These are phyloP conservation scores for Gracilariopsis chorda DNA, from an alignment of 23 red algal genomes.

Conservation along the genomic window DNA sequence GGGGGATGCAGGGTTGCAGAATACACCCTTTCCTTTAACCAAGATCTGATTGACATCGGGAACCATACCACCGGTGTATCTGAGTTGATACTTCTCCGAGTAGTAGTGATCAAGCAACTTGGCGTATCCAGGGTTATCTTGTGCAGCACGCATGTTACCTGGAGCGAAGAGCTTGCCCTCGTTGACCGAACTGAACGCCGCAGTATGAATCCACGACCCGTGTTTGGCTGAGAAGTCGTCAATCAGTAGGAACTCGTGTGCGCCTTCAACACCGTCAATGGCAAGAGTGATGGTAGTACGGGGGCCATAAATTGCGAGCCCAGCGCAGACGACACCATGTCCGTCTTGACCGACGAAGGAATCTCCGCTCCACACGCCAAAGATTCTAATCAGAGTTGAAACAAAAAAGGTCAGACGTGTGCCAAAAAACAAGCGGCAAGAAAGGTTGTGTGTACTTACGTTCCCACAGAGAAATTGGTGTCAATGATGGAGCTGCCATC, in stretches of 20 bases:
- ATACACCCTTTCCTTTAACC: constrained; percentile 98
- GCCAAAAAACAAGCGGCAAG: neutral
- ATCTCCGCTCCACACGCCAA: constrained; percentile 93
- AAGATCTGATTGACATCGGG: constrained; percentile 99
- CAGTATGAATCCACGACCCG: constrained; percentile 92
- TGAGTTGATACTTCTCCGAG: constrained; percentile 94
- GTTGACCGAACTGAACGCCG: constrained; percentile 74
- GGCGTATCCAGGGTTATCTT: constrained; percentile 95
- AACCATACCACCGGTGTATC: constrained; percentile 99
- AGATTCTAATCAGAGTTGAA: constrained; percentile 46
- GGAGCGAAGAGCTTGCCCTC: constrained; percentile 99
- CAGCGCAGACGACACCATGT: constrained; percentile 77
- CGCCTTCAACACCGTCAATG: constrained; percentile 80
- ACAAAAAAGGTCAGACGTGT: neutral
- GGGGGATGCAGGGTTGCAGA: constrained; percentile 97
- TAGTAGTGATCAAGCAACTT: constrained; percentile 86
- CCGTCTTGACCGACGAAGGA: constrained; percentile 81
- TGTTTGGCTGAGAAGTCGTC: constrained; percentile 98
- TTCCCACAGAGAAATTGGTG: constrained; percentile 98
- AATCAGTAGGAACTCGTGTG: constrained; percentile 96
- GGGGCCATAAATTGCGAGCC: constrained; percentile 91
- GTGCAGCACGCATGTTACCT: constrained; percentile 91
- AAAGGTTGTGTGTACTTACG: no score
- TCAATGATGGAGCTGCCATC: constrained; percentile 97
- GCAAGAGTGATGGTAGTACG: constrained; percentile 94